Base-by-base conservation (phyloP, 495 filamentous ascomycete species). In the Haplographium delicatum region DNA sequence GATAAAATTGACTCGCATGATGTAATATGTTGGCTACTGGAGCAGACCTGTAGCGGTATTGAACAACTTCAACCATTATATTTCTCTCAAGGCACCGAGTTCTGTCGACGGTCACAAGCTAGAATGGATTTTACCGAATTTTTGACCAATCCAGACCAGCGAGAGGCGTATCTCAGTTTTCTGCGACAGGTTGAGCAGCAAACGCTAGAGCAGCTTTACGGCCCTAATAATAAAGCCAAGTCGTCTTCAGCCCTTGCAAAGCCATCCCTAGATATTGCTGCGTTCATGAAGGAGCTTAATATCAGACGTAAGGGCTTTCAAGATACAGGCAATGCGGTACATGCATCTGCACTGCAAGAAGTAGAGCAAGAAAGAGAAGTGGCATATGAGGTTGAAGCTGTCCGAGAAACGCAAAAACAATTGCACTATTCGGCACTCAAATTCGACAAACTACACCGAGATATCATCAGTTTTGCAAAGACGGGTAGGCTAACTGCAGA, bases 11-110 rank as follows among this genome's bases (percentile, higher is more conserved):
- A 42, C 15, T 59, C 57, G 7, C 33, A 9, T 30, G 44, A 56
- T 19, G 57, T 59, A 3, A 65, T 84, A 5, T 48, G 56, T 27
- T 85, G 82, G 82, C 68, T 82, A 4, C 64, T 86, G 0, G 69
- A 81, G 42, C 78, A 83, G 41, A 82, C 81, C 0, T 85, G 82
- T 55, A 64, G 58, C 16, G 68, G 57, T 9, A 80, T 74, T 26
- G 71, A 78, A 47, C 74, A 82, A 18, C 44, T 82, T 0, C 73
- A 76, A 37, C 66, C 74, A 0, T 65, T 85, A 0, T 83, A 77
- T 39, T 68, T 72, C 27, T 67, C 78, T 0, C 80, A 84, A 56
- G 82, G 79, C 0, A 60, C 62, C 7, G 75, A 82, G 48, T 84
- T 78, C 51, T 80, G 78, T 46, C 63, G 62, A 2, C 65, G 70